phyloP scores from a whole-genome alignment of 305 asterid genomes.

The Fraxinus angustifolia region DNA sequence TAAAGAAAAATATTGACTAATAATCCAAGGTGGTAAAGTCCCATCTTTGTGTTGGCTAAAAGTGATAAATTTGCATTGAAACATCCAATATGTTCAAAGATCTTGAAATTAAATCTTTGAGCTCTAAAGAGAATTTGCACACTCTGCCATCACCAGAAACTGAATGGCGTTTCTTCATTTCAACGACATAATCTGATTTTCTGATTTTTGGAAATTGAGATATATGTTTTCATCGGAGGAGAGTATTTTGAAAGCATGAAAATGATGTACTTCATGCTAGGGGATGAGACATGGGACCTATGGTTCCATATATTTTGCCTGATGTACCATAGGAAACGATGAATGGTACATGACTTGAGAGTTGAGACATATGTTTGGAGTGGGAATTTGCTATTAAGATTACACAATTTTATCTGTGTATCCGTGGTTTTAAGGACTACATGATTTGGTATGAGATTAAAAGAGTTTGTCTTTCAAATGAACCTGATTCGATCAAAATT shows the following conservation, averaged over 20 bases:
- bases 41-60: background rate
- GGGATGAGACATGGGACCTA: background rate
- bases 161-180: background rate
- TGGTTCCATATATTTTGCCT: background rate
- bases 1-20: background rate
- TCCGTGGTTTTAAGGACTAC: background rate
- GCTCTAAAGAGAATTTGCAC: constrained; percentile 11
- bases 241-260: constrained; percentile 12
- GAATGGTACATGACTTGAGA: background rate
- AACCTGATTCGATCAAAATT: background rate
- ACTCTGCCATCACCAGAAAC: background rate
- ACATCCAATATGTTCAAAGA: background rate
- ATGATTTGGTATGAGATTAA: background rate
- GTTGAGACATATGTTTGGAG: background rate
- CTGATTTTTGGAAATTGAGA: background rate
- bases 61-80: background rate
- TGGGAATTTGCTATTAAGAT: background rate
- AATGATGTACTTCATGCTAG: background rate
- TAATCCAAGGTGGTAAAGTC: background rate
- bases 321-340: background rate
- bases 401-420: background rate
- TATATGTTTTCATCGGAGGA: background rate
- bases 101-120: background rate
- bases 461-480: background rate
- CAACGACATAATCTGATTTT: background rate